Base-by-base conservation (phyloP, 1,284 basidiomycete species). In the Boletus semigastroideus region DNA sequence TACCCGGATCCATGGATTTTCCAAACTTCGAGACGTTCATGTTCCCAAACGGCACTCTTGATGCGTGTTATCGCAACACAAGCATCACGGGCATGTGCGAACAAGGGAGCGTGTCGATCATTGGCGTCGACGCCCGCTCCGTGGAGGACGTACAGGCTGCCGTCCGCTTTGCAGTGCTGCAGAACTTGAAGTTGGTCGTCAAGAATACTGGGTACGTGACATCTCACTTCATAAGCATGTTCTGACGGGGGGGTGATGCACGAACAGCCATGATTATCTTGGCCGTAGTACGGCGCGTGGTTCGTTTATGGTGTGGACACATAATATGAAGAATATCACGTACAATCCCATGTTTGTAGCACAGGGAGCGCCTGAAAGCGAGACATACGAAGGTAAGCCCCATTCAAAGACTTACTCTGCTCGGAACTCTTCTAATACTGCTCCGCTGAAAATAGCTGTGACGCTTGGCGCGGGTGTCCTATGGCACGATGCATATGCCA, bases 161-260 rank as follows among this genome's bases (percentile, higher is more conserved):
- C 4, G 44, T 66, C 5, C 39, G 17, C 1, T 64, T 65, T 45
- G 49, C 74, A 0, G 66, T 57, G 9, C 55, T 65, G 36, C 65
- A 76, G 45, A 74, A 78, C 51, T 60, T 79, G 19, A 72, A 72
- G 9, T 53, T 78, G 5, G 73, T 74, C 0, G 64, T 81, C n/a
- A 80, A 79, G 59, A 77, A 76, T 49, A 78, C 78, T 11, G 77
- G 78, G 71, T 74, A 57, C 22, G 68, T 57, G n/a, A n/a, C 25
- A 17, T 28, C n/a, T 42, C 4, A 17, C 10, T 30, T 17, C n/a
- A 19, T 13, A 27, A 6, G 31, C 6, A 5, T n/a, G 25, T 27
- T 34, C 16, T 48, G 27, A 48, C 28, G 9, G 12, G 8, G 5
- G 13, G 14, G 12, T 33, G 9, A 11, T 11, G 28, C 8, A 30